Percentiles rank a stretch among this genome's conserved stretches.
These are phyloP conservation scores for Dipodascus albidus DNA, from an alignment of 805 yeast genomes.

Conservation along the genomic window DNA sequence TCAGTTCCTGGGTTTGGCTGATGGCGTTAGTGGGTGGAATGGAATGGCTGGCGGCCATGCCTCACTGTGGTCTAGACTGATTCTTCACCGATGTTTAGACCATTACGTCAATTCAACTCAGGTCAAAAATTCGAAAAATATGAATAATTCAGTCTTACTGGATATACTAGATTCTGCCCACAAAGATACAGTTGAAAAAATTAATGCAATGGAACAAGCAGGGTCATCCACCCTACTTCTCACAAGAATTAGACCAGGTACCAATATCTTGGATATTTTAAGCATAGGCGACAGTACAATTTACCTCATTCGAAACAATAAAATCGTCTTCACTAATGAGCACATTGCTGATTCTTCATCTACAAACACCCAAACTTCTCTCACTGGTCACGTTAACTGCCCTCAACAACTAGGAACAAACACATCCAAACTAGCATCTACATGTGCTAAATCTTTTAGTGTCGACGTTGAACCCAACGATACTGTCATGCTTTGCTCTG, in stretches of 20 bases:
- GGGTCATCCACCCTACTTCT: constrained; percentile 11
- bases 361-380: background rate
- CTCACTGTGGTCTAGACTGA: constrained; percentile 10
- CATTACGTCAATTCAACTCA: background rate
- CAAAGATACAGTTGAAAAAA: constrained; percentile 7
- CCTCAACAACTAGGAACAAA: constrained; percentile 10
- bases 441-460: constrained; percentile 2
- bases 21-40: constrained; percentile 13
- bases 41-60: constrained; percentile 9
- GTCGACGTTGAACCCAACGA: constrained; percentile 8
- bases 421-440: constrained; percentile 7
- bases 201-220: constrained; percentile 5
- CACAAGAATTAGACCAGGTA: constrained; percentile 8
- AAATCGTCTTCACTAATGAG: constrained; percentile 7
- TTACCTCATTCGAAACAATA: constrained; percentile 9
- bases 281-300: constrained; percentile 10
- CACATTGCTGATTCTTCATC: background rate
- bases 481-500: constrained; percentile 8
- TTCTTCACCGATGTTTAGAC: constrained; percentile 8
- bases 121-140: too few species aligned
- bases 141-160: constrained; percentile 2
- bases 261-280: constrained; percentile 5
- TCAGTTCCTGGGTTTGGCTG: constrained; percentile 8
- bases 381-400: background rate
- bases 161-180: constrained; percentile 8